Conservation (phyloP, 306 rosid species). For the Carpinus fangiana region DNA sequence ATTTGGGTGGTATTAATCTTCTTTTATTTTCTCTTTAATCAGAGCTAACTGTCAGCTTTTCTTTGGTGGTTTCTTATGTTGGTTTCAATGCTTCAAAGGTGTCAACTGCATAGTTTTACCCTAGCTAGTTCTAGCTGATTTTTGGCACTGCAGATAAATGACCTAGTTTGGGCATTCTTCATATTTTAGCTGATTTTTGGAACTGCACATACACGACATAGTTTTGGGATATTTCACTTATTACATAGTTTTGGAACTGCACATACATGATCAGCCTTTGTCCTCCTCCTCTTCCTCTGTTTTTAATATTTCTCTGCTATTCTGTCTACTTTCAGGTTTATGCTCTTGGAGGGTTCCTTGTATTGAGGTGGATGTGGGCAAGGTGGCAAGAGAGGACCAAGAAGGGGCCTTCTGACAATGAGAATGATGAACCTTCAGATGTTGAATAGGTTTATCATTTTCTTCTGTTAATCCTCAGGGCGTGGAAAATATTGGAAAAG, state of each 20-base stretch:
- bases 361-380: constrained; percentile 77
- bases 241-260: too few relatives aligned
- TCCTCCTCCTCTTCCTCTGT: neutral
- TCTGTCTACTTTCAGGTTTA: constrained; percentile 54
- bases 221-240: neutral
- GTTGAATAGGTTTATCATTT: constrained; percentile 31
- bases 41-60: neutral
- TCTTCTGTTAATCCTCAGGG: neutral
- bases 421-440: constrained; percentile 27
- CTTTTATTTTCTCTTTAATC: neutral
- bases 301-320: constrained; percentile 6
- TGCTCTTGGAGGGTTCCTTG: constrained; percentile 64
- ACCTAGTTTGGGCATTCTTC: neutral
- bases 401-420: constrained; percentile 49
- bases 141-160: neutral
- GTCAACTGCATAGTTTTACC: neutral
- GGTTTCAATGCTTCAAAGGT: neutral
- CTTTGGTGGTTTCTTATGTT: neutral
- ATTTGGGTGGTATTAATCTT: neutral
- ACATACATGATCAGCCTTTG: neutral
- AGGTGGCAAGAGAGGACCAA: constrained; percentile 78
- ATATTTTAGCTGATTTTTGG: too few relatives aligned
- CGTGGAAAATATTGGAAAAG: neutral
- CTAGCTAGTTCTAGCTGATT: neutral
- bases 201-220: too few relatives aligned